Evolutionary conservation across 2,329 filamentous ascomycete species (phyloP).

Genomic region (Periconia digitata): DNA sequence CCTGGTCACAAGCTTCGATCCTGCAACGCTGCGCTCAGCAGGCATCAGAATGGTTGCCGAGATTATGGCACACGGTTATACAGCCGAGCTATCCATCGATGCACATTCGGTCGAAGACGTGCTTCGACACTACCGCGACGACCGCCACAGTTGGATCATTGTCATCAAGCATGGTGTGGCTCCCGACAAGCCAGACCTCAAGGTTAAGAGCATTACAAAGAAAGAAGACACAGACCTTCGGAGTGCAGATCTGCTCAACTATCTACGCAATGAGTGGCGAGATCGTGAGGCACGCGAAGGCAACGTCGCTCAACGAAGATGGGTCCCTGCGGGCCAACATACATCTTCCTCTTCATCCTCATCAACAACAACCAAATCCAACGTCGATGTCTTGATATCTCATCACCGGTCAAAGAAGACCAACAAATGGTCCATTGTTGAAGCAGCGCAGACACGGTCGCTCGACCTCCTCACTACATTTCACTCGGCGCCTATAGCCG

Average conservation of each 20-base stretch:
- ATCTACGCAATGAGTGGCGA: slow-evolving; percentile 79
- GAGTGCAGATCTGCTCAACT: slow-evolving; percentile 70
- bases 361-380: slow-evolving; percentile 43
- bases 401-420: slow-evolving; percentile 88
- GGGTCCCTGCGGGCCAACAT: slow-evolving; percentile 16
- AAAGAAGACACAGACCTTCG: slow-evolving; percentile 79
- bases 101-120: slow-evolving; percentile 78
- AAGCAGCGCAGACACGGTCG: slow-evolving; percentile 64
- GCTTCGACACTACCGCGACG: slow-evolving; percentile 72
- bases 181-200: slow-evolving; percentile 59
- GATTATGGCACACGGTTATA: slow-evolving; percentile 82
- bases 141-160: slow-evolving; percentile 82
- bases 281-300: slow-evolving; percentile 70
- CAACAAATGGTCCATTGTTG: slow-evolving; percentile 82
- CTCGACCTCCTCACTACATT: slow-evolving; percentile 70
- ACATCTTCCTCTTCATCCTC: slow-evolving; percentile 15
- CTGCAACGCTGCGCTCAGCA: slow-evolving; percentile 70
- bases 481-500: slow-evolving; percentile 76
- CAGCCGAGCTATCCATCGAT: slow-evolving; percentile 82
- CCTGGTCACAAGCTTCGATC: slow-evolving; percentile 84
- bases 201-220: slow-evolving; percentile 74
- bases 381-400: slow-evolving; percentile 81
- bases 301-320: slow-evolving; percentile 38
- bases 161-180: slow-evolving; percentile 77
- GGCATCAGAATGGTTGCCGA: slow-evolving; percentile 76